Base-by-base conservation (phyloP, 2,329 filamentous ascomycete genomes). In the Gliomastix tumulicola region DNA sequence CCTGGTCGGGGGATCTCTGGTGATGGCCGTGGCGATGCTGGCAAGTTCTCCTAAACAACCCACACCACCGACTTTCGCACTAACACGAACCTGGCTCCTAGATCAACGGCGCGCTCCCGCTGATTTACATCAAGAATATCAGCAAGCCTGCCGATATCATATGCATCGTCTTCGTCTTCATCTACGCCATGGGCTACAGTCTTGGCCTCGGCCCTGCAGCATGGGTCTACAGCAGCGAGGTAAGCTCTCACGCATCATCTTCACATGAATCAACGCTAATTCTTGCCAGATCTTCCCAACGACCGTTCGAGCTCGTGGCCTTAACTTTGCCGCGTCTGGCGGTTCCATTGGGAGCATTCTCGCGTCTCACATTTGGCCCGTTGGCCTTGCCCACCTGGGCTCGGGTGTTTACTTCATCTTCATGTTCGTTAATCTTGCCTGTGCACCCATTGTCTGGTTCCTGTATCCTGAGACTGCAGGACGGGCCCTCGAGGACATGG, bases 401-500 rank as follows among this genome's bases (percentile, higher is more conserved):
- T 67, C 66, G 11, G 63, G 61, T 16, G 66, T 74, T 4, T 77
- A 76, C 49, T 76, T 76, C 43, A 69, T 76, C 41, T 77, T 78
- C 47, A 74, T 74, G 64, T 57, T 56, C 7, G 57, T 73, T 19
- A 74, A 74, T 44, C 36, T 72, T 7, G 52, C 57, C 11, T 72
- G 64, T 37, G 60, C 71, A 15, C 62, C 66, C n/a, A n/a, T 59
- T 27, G 64, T 62, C 4, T 67, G 63, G 45, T 58, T 67, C 42
- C 56, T 67, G 42, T 66, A 66, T 33, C 62, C 62, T 1, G 65
- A 68, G 41, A 67, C 65, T 0, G 55, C 60, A 45, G 46, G 46
- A 44, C 64, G 67, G 15, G 66, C 64, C 9, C 60, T 81, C n/a
- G 78, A 82, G 54, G 78, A 82, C 46, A 71, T 82, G 55, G 77